Base-by-base conservation (phyloP, 1,284 basidiomycete species). In the Heliocybe sulcata region DNA sequence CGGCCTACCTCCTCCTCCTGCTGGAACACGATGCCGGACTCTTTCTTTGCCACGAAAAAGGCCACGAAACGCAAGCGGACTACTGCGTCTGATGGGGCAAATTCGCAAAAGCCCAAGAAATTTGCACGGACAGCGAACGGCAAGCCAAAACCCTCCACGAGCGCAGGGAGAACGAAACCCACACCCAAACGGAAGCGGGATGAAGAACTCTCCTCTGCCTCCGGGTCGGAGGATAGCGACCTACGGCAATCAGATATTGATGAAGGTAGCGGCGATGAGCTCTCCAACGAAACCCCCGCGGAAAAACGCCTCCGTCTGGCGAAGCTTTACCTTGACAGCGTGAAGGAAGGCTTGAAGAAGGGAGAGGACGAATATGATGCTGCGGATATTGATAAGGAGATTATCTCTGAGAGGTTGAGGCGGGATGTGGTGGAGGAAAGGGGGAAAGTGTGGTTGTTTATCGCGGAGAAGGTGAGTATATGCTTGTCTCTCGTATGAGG, bases 271-370 rank as follows among this genome's bases (percentile, higher is more conserved):
- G 85, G 77, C 3, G 91, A 93, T 52, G 92, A 94, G 63, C 85
- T 92, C 60, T 81, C 86, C 58, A 80, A 87, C 61, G 93, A 99
- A 75, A 98, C 95, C 1, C 93, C 94, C 0, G 94, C 94, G 0
- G 87, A 96, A 77, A 98, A 99, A 70, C 75, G 96, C 56, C 76
- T 99, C 11, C 75, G 97, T 56, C 73, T 99, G 25, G 95, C 96
- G 2, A 89, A 93, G 67, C 72, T 95, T 60, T 98, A 99, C 70
- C 73, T 99, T 48, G 85, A 94, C 56, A 87, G 81, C 56, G 84
- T 98, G 16, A 90, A 91, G 67, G 83, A 90, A 58, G 79, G 77
- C 19, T 70, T 19, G 86, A 49, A 29, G 47, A 29, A n/a, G 20
- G 87, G 82, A 52, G 90, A 92, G 29, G 90, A 86, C 29, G 92